phyloP scores from a whole-genome alignment of 2,329 filamentous ascomycete species.

The Ceratocystis alfenasii region DNA sequence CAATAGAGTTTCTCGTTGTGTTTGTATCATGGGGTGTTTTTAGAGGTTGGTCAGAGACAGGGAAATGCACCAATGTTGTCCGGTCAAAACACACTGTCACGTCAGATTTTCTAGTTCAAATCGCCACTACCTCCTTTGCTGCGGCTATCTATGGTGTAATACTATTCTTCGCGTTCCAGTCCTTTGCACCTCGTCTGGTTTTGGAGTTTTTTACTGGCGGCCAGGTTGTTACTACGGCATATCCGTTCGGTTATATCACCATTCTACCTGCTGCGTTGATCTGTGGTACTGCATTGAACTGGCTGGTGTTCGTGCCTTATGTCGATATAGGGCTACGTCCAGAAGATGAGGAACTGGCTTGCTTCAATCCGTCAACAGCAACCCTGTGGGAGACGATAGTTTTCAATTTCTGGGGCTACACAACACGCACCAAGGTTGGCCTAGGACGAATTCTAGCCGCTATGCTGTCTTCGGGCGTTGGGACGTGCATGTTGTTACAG shows the following conservation, averaged over 20 bases:
- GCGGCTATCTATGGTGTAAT: constrained; percentile 63
- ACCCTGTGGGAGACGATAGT: constrained; percentile 57
- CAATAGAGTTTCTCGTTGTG: neutral
- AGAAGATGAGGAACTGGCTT: constrained; percentile 37
- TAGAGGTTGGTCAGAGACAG: neutral
- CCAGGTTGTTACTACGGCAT: constrained; percentile 53
- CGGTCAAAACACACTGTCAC: constrained; percentile 57
- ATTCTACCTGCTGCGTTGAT: constrained; percentile 47
- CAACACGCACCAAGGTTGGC: constrained; percentile 48
- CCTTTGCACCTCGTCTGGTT: constrained; percentile 60
- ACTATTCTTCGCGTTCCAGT: constrained; percentile 55
- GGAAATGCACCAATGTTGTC: constrained; percentile 34
- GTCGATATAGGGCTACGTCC: constrained; percentile 40
- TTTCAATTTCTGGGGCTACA: constrained; percentile 62
- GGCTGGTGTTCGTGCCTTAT: constrained; percentile 65
- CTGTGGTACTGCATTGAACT: constrained; percentile 57
- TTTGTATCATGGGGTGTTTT: constrained; percentile 4
- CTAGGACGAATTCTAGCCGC: constrained; percentile 52
- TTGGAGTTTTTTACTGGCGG: constrained; percentile 64
- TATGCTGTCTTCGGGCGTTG: constrained; percentile 44
- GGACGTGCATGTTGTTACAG: constrained; percentile 52
- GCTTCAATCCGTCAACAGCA: constrained; percentile 54
- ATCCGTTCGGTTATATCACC: constrained; percentile 48
- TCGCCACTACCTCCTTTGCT: constrained; percentile 56
- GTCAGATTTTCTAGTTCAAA: constrained; percentile 47